These are phyloP conservation scores for Phytophthora cryptogea DNA, from an alignment of 352 stramenopile species.

Conservation along the genomic window DNA sequence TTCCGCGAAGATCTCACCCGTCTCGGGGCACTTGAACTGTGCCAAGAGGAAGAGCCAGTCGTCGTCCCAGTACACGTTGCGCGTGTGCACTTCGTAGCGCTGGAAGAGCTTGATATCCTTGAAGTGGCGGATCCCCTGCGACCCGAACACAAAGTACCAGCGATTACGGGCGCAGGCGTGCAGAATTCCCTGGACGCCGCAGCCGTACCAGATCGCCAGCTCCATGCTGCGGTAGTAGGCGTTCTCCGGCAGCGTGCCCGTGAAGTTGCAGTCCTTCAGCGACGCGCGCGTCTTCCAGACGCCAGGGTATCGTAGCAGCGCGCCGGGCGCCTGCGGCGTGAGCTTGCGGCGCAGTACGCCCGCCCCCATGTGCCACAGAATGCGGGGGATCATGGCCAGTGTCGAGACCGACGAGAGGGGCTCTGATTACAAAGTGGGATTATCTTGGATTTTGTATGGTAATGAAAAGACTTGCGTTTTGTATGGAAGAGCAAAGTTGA, in stretches of 20 bases:
- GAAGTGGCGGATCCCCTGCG: conserved; percentile 67
- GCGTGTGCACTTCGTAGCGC: conserved; percentile 67
- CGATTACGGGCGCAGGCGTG: conserved; percentile 54
- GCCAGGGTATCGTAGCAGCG: conserved; percentile 57
- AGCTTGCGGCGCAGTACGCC: conserved; percentile 57
- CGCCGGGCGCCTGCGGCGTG: conserved; percentile 41
- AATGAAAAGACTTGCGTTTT: conserved; percentile 2
- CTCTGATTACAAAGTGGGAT: conserved; percentile 1
- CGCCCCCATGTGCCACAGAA: conserved; percentile 71
- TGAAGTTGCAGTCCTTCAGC: conserved; percentile 63
- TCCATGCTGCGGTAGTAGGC: conserved; percentile 79
- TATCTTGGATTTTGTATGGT: neutral
- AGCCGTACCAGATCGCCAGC: conserved; percentile 73
- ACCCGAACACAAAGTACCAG: conserved; percentile 77
- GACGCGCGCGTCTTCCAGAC: conserved; percentile 60
- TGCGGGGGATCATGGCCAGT: conserved; percentile 61
- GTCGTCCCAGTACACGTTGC: conserved; percentile 75
- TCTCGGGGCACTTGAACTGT: conserved; percentile 74
- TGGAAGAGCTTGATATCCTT: conserved; percentile 58
- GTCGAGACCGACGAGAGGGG: conserved; percentile 10
- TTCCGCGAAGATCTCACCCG: conserved; percentile 63
- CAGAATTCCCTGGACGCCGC: conserved; percentile 61
- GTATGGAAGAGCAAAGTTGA: conserved; percentile 22
- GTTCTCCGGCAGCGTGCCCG: conserved; percentile 56
- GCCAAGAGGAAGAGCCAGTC: conserved; percentile 71